Conservation (phyloP, 2,329 filamentous ascomycete species). For the Nothophoma quercina region DNA sequence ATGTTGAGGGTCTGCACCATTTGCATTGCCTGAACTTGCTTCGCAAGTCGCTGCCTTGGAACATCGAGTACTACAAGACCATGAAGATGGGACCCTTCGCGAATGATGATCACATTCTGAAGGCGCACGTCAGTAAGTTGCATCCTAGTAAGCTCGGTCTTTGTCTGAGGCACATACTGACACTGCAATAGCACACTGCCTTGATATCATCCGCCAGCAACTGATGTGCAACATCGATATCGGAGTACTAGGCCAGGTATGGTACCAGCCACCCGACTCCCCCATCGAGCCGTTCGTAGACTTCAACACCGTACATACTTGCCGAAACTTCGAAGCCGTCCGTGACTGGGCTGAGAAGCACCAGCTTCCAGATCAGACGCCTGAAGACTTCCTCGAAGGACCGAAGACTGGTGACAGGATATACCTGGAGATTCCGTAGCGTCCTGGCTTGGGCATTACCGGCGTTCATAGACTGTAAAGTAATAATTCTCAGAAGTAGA, state of each 20-base stretch:
- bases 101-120: slow-evolving; percentile 63
- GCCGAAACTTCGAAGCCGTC: slow-evolving; percentile 65
- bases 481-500: slow-evolving; percentile 9
- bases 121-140: slow-evolving; percentile 64
- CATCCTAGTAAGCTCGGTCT: not conserved
- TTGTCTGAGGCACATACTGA: slow-evolving; percentile 1
- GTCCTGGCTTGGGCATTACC: too few relatives aligned
- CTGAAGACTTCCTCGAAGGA: slow-evolving; percentile 51
- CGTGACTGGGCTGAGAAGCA: slow-evolving; percentile 62
- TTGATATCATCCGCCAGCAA: slow-evolving; percentile 68
- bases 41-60: slow-evolving; percentile 66
- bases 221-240: slow-evolving; percentile 70
- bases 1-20: slow-evolving; percentile 65
- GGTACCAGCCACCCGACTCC: slow-evolving; percentile 59
- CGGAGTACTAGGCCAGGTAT: slow-evolving; percentile 67
- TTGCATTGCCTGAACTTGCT: slow-evolving; percentile 69
- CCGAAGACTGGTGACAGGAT: slow-evolving; percentile 46
- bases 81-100: slow-evolving; percentile 62
- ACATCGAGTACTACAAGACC: slow-evolving; percentile 64
- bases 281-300: slow-evolving; percentile 65
- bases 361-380: slow-evolving; percentile 55
- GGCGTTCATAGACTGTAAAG: slow-evolving; percentile 1
- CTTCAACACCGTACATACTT: slow-evolving; percentile 67
- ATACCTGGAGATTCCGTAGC: slow-evolving; percentile 32
- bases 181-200: slow-evolving; percentile 57